These are phyloP conservation scores for Sordariomycetes sp. DNA, from an alignment of 2,329 filamentous ascomycete genomes.

Conservation along the genomic window DNA sequence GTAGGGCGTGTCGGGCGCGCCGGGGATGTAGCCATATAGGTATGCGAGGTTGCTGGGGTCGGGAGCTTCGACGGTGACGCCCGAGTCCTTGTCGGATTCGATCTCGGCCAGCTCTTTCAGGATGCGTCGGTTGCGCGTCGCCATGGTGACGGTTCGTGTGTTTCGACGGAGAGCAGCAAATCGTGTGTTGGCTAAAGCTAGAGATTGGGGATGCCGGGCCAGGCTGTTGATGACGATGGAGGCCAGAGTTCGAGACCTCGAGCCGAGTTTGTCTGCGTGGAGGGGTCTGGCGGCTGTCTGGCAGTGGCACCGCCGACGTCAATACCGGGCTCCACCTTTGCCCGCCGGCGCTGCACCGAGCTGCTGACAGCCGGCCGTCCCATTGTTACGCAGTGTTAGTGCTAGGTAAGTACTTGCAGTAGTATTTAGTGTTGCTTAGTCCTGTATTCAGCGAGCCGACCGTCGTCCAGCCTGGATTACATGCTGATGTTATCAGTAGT, in stretches of 20 bases:
- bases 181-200: background rate
- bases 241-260: background rate
- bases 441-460: too few species aligned
- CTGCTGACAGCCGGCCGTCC: too few species aligned
- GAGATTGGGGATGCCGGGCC: background rate
- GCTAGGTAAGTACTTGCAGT: too few species aligned
- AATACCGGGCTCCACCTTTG: too few species aligned
- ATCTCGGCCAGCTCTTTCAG: constrained; percentile 73
- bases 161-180: too few species aligned
- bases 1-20: constrained; percentile 88
- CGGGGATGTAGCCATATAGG: constrained; percentile 73
- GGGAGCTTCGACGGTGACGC: constrained; percentile 60
- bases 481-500: too few species aligned
- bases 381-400: too few species aligned
- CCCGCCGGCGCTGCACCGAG: too few species aligned
- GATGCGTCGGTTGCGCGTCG: constrained; percentile 50
- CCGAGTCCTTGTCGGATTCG: constrained; percentile 61
- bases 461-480: too few species aligned
- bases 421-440: too few species aligned
- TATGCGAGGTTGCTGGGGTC: constrained; percentile 59
- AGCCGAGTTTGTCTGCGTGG: background rate
- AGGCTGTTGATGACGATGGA: background rate
- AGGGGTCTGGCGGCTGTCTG: background rate
- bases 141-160: constrained; percentile 24
- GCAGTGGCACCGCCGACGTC: background rate